phyloP scores from a whole-genome alignment of 164 flowering plant species.

The Stephania yunnanensis region DNA sequence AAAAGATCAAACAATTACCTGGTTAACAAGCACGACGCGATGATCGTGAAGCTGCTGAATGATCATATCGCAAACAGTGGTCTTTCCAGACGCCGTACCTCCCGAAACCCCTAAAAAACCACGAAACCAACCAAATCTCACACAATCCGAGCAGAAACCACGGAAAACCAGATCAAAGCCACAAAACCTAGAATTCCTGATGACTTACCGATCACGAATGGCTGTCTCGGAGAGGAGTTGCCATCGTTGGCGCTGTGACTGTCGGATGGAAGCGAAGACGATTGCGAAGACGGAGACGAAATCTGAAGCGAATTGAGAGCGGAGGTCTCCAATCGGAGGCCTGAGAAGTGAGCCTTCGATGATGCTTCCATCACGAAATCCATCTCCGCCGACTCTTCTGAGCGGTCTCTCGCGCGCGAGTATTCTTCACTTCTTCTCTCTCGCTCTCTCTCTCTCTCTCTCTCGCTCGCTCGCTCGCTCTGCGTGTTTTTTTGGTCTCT shows the following conservation, averaged over 20 bases:
- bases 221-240: conserved; percentile 42
- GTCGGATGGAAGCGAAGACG: conserved; percentile 12
- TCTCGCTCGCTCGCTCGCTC: not conserved
- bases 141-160: not conserved
- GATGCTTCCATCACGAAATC: conserved; percentile 87
- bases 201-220: conserved; percentile 76
- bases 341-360: conserved; percentile 87
- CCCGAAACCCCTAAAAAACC: conserved; percentile 76
- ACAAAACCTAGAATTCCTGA: not conserved
- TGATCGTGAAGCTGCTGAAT: conserved; percentile 98
- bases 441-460: conserved; percentile 16
- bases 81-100: conserved; percentile 98
- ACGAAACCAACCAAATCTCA: not conserved
- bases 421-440: conserved; percentile 12
- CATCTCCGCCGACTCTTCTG: conserved; percentile 18
- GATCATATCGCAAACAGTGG: conserved; percentile 95
- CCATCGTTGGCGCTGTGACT: conserved; percentile 12
- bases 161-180: not conserved
- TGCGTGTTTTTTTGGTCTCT: not conserved
- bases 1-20: conserved; percentile 34
- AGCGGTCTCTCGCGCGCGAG: too few species aligned
- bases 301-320: conserved; percentile 7
- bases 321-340: conserved; percentile 62
- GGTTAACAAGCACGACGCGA: conserved; percentile 89
- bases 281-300: conserved; percentile 31